Base-by-base conservation (phyloP, 352 stramenopile species). In the Phytophthora cactorum region DNA sequence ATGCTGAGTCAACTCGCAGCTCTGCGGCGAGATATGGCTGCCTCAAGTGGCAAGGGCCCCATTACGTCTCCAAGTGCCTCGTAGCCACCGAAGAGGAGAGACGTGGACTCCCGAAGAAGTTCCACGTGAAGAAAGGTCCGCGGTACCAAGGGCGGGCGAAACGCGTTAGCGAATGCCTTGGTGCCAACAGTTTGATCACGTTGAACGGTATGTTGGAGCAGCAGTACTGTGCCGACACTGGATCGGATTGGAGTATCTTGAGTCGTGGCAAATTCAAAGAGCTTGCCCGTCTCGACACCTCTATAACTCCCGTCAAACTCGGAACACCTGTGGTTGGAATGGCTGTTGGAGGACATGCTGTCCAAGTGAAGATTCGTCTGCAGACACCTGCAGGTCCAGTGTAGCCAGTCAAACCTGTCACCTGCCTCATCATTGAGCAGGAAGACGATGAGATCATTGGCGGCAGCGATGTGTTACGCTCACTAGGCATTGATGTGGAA, bases 391-490 rank as follows among this genome's bases (percentile, higher is more conserved):
- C 59, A 0, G 59, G 50, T 9, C 50, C 50, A 7, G 59, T 55
- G 59, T 31, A 55, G 6, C 59, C 29, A 4, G 50, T 29, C 17
- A 22, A 53, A n/a, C 41, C 51, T 1, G 59, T 67, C 12, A 43
- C 27, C 6, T 56, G 41, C 31, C 32, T 67, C 1, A 60, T 67
- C 4, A 61, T 60, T 12, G 41, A 67, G 29, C 15, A 66, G 1
- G 22, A 59, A 7, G 59, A 66, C 12, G 50, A 55, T 34, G 59
- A 53, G 32, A 59, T 66, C 9, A 66, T 66, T 49, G 4, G 60
- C 1, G 59, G 29, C 12, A 66, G 54, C 9, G 39, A 59, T 47
- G 59, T 66, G 1, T 7, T 66, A 7, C 11, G 32, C 1, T 47
- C 41, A 5, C 31, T 66, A 3, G 59, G 59, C 2, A 66, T 66